Evolutionary conservation across 2,329 filamentous ascomycete species (phyloP), one percentile per base, ranked within the genome.

Genomic region (Geoglossum cookeanum): DNA sequence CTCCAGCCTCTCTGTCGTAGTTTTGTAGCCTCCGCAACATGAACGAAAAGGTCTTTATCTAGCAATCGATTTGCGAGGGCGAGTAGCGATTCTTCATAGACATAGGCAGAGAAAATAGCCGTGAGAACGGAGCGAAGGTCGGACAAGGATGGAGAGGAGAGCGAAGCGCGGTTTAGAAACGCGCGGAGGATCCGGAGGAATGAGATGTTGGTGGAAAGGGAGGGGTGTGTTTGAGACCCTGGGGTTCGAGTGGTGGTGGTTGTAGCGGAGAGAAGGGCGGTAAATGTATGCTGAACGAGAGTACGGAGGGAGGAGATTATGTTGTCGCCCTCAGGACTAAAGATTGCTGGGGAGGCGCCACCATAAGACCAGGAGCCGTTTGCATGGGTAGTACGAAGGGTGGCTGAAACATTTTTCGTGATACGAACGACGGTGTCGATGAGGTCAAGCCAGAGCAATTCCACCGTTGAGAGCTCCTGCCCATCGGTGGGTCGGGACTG

Each of bases 41-140:
- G 84, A 45, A 85, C 79, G 64, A 97, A 98, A 4, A 95, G 76
- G 64, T 92, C 92, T 62, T 88, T 84, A 61, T 94, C 90, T 0
- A 98, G 75, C 58, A 98, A 81, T 3, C 84, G 78, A 67, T 91
- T 94, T 0, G 92, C 88, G 2, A 98, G 78, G 1, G 79, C 77
- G 22, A 98, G 77, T 15, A 98, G 86, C 0, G 86, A 90, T 67
- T 91, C 87, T 68, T 98, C 92, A 67, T 97, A 96, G 0, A 89
- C 84, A 67, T 98, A 98, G 0, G 92, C 91, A 0, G 91, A 83
- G 70, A 98, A 97, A 57, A 98, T 91, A 11, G 90, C 92, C 0
- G 81, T 75, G 1, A 98, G 78, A 0, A 97, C 90, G 5, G 80
- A 79, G 49, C 92, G 84, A 2, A 98, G 77, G 66, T 97, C 89